phyloP scores from a whole-genome alignment of 331 rosid genomes.

The Dryas integrifolia region DNA sequence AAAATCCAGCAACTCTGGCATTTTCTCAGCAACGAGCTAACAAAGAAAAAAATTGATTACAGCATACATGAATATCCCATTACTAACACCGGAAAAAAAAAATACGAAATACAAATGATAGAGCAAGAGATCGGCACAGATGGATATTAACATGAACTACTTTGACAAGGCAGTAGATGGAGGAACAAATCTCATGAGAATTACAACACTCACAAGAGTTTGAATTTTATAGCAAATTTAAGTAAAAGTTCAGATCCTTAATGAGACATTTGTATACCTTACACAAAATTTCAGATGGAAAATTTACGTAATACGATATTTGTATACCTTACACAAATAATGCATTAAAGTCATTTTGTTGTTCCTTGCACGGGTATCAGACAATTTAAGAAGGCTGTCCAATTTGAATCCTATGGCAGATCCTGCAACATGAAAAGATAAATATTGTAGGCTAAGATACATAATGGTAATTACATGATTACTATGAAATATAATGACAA shows the following conservation, averaged over 20 bases:
- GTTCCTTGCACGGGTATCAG: conserved; percentile 96
- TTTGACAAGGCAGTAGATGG: background rate
- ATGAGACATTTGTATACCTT: background rate
- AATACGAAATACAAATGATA: background rate
- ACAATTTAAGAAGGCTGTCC: conserved; percentile 95
- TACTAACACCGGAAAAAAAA: background rate
- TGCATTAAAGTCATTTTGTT: conserved; percentile 99
- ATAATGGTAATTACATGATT: background rate
- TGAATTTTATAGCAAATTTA: background rate
- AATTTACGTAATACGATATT: background rate
- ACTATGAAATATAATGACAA: conserved; percentile 20
- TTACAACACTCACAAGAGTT: background rate
- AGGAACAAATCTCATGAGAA: background rate
- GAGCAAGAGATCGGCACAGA: background rate
- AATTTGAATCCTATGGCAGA: conserved; percentile 95
- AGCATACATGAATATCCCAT: conserved; percentile 20
- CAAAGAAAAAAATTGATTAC: conserved; percentile 17
- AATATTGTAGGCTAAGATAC: conserved; percentile 7
- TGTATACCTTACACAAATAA: conserved; percentile 88
- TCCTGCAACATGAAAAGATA: conserved; percentile 54
- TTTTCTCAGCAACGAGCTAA: conserved; percentile 87
- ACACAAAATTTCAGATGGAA: too few species aligned
- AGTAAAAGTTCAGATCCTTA: background rate
- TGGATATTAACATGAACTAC: background rate
- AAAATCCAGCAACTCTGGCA: conserved; percentile 92